Evolutionary conservation across 345 rosid genomes (phyloP).

Genomic region (Bruguiera sexangula): DNA sequence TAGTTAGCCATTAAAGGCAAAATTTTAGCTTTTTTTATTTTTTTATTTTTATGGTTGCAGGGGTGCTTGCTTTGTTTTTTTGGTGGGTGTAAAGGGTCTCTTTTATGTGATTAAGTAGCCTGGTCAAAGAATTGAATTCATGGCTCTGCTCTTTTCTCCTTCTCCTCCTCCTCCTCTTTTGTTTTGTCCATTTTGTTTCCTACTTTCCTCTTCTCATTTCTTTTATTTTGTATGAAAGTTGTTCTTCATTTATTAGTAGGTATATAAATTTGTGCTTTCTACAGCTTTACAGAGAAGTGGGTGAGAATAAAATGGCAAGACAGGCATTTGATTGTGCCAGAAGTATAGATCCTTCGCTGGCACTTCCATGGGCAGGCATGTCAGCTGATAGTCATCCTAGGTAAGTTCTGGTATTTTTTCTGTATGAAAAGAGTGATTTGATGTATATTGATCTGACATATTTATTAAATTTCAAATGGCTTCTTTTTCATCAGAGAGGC

Average conservation of each 20-base stretch:
- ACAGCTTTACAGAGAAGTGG: slow-evolving; percentile 71
- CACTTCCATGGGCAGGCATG: slow-evolving; percentile 98
- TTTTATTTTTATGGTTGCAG: no score
- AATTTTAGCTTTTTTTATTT: no score
- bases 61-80: no score
- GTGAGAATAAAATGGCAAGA: slow-evolving; percentile 64
- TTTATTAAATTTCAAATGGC: slow-evolving; percentile 17
- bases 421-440: slow-evolving; percentile 8
- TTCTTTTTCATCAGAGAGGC: slow-evolving; percentile 48
- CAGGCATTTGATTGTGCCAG: slow-evolving; percentile 92
- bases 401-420: slow-evolving; percentile 35
- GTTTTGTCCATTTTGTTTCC: background rate
- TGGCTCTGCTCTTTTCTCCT: background rate
- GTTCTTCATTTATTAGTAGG: background rate
- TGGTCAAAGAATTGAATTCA: background rate
- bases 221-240: background rate
- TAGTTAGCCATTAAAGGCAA: no score
- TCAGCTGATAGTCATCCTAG: slow-evolving; percentile 69
- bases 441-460: background rate
- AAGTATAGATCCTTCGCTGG: slow-evolving; percentile 94
- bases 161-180: background rate
- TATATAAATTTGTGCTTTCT: slow-evolving; percentile 18
- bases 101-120: no score
- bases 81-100: no score
- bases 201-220: background rate